Evolutionary conservation across 495 filamentous ascomycete genomes (phyloP), one percentile per base, ranked within the genome.

Genomic region (Neurospora sp.): DNA sequence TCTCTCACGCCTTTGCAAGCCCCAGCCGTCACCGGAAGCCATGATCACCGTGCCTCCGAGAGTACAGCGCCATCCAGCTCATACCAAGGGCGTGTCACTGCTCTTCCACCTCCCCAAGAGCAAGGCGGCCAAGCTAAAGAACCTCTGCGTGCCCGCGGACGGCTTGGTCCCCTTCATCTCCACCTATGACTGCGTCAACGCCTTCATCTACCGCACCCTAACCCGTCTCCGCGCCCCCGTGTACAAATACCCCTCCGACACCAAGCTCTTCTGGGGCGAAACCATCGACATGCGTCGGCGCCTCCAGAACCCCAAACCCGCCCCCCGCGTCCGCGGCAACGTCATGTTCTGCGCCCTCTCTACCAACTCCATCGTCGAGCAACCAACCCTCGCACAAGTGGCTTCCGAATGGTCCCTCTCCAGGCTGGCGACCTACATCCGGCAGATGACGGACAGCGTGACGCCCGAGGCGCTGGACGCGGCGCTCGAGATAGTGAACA

Each of bases 21-120:
- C 82, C 6, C 68, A 76, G 5, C 41, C 59, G 3, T 0, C 14
- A 8, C 75, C 73, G 2, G 70, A 70, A 0, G 53, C 47, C 47
- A 59, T 59, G 47, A 59, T 59, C 22, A 59, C 47, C 47, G 47
- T 59, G 12, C 47, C 47, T 59, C 47, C 47, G 0, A 42, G 74
- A 1, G 79, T 80, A 0, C 47, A 74, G 35, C 76, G 78, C 7
- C 80, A 83, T 71, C 78, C 82, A 18, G 76, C 69, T 16, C 81
- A 83, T 16, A 74, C 68, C 42, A 27, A 70, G 20, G 74, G 74
- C 0, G 73, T 74, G 16, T 79, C 73, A 12, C 78, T 83, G 22
- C 76, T 85, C 4, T 81, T 85, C 72, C 81, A 85, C 41, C 75
- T 85, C 3, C 81, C 81, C 18, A 82, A 81, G 73, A 84, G 81